Evolutionary conservation across 108 stramenopile species (phyloP).

Genomic region (Seminavis robusta): DNA sequence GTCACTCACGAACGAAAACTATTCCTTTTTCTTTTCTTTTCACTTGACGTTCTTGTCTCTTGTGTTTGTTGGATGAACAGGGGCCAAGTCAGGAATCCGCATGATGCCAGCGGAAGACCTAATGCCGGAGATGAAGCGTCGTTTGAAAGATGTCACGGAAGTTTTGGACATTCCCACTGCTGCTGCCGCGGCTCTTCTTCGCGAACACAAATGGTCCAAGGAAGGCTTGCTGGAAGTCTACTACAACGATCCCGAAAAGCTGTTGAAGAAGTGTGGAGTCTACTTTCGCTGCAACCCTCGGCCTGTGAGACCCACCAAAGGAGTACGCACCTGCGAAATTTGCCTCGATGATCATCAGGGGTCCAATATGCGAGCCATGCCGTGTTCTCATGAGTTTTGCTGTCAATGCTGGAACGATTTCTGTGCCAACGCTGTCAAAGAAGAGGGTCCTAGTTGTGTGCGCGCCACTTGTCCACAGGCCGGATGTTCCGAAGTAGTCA

Average conservation of each 20-base stretch:
- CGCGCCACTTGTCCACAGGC: conserved; percentile 87
- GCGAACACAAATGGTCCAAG: conserved; percentile 89
- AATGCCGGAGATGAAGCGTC: conserved; percentile 65
- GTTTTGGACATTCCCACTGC: conserved; percentile 76
- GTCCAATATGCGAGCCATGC: conserved; percentile 72
- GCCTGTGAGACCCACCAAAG: not conserved
- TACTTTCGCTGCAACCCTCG: conserved; percentile 33
- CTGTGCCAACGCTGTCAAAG: conserved; percentile 67
- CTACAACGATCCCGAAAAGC: conserved; percentile 59
- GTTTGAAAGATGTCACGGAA: conserved; percentile 67
- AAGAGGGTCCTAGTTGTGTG: conserved; percentile 85
- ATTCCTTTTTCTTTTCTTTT: no score
- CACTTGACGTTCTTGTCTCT: no score
- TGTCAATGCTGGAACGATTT: conserved; percentile 91
- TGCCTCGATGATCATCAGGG: conserved; percentile 81
- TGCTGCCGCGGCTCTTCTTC: conserved; percentile 85
- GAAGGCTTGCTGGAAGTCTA: conserved; percentile 88
- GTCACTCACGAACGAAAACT: no score
- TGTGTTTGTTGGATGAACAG: no score
- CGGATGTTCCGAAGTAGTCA: conserved; percentile 81
- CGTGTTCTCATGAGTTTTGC: conserved; percentile 96
- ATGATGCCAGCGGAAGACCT: conserved; percentile 69
- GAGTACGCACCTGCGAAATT: conserved; percentile 59
- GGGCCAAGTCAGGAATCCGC: conserved; percentile 47
- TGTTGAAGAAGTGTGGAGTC: conserved; percentile 74